Conservation (phyloP, 192 early-diverging fungal genomes). For the Backusella liffmaniae region DNA sequence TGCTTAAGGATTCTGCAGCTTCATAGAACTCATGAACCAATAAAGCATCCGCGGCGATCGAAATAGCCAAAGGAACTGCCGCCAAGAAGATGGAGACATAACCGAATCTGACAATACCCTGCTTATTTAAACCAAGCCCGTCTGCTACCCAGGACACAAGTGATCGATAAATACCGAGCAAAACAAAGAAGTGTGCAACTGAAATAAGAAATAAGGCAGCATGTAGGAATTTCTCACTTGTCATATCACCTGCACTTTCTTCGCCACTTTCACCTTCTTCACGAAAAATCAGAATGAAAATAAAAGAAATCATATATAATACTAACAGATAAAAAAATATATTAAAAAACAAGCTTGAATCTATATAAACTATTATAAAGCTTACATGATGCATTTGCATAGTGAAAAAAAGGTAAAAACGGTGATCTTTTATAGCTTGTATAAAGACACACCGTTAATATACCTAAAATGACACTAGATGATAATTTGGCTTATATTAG, state of each 20-base stretch:
- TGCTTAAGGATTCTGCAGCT: neutral
- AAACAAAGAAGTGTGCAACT: neutral
- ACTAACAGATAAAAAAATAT: neutral
- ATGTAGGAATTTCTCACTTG: neutral
- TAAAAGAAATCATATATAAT: neutral
- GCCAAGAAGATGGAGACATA: neutral
- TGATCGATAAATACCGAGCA: neutral
- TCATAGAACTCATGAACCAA: neutral
- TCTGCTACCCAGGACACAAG: constrained; percentile 3
- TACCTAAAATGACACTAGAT: neutral
- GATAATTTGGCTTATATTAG: neutral
- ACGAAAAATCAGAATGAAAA: neutral
- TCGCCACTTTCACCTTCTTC: neutral
- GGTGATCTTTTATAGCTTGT: neutral
- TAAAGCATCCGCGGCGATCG: neutral
- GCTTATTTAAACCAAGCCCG: neutral
- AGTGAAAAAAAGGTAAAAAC: neutral
- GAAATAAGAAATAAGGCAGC: neutral
- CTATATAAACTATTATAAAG: neutral
- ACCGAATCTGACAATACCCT: neutral
- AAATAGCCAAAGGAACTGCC: neutral
- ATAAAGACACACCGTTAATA: neutral
- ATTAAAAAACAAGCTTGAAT: neutral
- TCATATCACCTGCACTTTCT: neutral
- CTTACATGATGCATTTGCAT: constrained; percentile 1